Evolutionary conservation across 2,329 filamentous ascomycete genomes (phyloP), one percentile per base, ranked within the genome.

Genomic region (Diaporthe caulivora): DNA sequence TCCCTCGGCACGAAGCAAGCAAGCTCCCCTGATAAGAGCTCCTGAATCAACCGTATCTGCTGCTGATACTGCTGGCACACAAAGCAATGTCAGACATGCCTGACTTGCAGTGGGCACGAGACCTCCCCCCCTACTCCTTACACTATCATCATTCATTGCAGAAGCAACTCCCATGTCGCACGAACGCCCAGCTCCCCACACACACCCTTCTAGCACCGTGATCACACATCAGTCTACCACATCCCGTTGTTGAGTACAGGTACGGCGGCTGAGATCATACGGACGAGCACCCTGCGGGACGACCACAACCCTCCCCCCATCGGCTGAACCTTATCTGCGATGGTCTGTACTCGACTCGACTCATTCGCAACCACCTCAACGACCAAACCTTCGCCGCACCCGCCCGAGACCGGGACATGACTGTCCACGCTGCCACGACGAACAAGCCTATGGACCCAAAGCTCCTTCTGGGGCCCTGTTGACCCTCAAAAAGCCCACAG

Each of bases 71-170:
- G 6, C 49, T 15, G 49, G 9, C 34, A 34, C 34, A 34, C 34
- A 34, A n/a, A n/a, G n/a, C 37, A 21, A 51, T 37, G 44, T 54
- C 55, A 71, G 69, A 71, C 55, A 71, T 71, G n/a, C n/a, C n/a
- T n/a, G n/a, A n/a, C n/a, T n/a, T n/a, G n/a, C 26, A 51, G 26
- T 44, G 26, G 69, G 42, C 68, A 71, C 42, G 55, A 54, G 47
- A 51, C 69, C 67, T 67, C 8, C 13, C 11, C 34, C 31, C 6
- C 67, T 67, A 3, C 13, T 7, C 34, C 31, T 3, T 24, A 40
- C 37, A 2, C 37, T 40, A 40, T 40, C 37, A 40, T 55, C 31
- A 54, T 42, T 13, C 44, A 51, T 65, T 51, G 44, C 21, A 65
- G 26, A 29, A 29, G 57, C 37, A 11, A 60, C 26, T 10, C 18